These are phyloP conservation scores for Vanrija pseudolonga DNA, from an alignment of 1,284 basidiomycete species.

Conservation along the genomic window DNA sequence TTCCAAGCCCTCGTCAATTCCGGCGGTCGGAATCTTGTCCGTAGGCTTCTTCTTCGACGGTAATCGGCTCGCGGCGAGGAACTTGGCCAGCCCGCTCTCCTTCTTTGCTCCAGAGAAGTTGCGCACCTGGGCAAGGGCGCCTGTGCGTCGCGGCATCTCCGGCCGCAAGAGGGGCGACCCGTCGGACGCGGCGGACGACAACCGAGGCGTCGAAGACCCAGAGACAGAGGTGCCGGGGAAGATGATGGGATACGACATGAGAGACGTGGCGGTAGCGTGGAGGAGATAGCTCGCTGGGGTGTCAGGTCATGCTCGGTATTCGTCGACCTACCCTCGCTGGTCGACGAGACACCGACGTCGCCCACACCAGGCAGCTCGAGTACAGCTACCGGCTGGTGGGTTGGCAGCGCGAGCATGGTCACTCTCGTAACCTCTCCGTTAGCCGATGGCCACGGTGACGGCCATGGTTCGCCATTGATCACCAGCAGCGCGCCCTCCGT, in stretches of 20 bases:
- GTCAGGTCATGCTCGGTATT: not conserved
- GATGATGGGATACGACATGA: constrained; percentile 38
- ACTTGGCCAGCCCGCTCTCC: constrained; percentile 36
- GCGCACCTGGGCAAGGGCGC: constrained; percentile 10
- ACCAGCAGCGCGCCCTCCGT: constrained; percentile 23
- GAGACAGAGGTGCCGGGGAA: constrained; percentile 8
- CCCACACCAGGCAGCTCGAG: constrained; percentile 43
- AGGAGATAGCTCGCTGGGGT: constrained; percentile 26
- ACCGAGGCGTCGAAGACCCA: not conserved
- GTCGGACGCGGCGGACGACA: not conserved
- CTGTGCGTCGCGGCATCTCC: not conserved
- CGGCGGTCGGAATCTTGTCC: constrained; percentile 2
- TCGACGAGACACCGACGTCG: constrained; percentile 24
- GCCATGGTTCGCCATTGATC: constrained; percentile 39
- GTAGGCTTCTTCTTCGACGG: not conserved
- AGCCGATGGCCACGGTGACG: constrained; percentile 33
- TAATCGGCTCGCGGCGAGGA: constrained; percentile 23
- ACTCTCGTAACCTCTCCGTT: constrained; percentile 43
- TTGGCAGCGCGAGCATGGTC: constrained; percentile 21
- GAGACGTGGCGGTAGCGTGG: constrained; percentile 27
- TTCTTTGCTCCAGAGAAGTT: constrained; percentile 2
- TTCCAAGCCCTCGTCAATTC: constrained; percentile 35
- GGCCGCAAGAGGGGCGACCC: constrained; percentile 3
- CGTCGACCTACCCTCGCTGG: constrained; percentile 15
- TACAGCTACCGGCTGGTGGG: constrained; percentile 20